Evolutionary conservation across 1,284 basidiomycete genomes (phyloP).

Genomic region (Rhodotorula mucilaginosa): DNA sequence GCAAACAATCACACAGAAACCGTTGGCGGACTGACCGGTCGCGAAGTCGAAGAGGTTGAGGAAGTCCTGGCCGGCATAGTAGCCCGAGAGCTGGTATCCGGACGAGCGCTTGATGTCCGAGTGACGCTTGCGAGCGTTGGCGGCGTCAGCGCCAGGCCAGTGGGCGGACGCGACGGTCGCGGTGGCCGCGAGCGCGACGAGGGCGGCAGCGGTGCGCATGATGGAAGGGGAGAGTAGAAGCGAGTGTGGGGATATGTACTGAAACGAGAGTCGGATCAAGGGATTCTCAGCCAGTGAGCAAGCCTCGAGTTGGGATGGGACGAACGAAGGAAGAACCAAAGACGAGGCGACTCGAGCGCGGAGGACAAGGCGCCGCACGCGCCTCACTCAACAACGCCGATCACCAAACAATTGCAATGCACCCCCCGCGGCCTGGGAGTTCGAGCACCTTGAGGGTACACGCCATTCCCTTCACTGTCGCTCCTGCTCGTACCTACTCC

Average conservation of each 20-base stretch:
- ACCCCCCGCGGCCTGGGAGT: no score
- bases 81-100: constrained; percentile 8
- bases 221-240: not conserved
- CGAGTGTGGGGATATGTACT: not conserved
- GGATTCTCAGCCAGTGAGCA: not conserved
- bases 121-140: not conserved
- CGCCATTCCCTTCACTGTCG: no score
- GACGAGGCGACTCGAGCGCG: not conserved
- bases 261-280: not conserved
- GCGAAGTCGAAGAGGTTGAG: constrained; percentile 20
- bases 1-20: not conserved
- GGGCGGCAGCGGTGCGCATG: not conserved
- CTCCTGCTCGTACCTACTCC: no score
- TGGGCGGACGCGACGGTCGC: not conserved
- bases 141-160: not conserved
- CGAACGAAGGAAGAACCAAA: not conserved
- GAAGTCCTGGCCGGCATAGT: constrained; percentile 14
- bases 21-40: not conserved
- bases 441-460: no score
- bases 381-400: not conserved
- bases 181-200: constrained; percentile 2
- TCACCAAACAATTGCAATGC: not conserved
- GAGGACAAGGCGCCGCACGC: not conserved
- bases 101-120: constrained; percentile 10
- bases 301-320: not conserved